A percentile compares a stretch with the other conserved stretches of the same genome.
phyloP scores from a whole-genome alignment of 352 stramenopile species.

The Phytopythium montanum region DNA sequence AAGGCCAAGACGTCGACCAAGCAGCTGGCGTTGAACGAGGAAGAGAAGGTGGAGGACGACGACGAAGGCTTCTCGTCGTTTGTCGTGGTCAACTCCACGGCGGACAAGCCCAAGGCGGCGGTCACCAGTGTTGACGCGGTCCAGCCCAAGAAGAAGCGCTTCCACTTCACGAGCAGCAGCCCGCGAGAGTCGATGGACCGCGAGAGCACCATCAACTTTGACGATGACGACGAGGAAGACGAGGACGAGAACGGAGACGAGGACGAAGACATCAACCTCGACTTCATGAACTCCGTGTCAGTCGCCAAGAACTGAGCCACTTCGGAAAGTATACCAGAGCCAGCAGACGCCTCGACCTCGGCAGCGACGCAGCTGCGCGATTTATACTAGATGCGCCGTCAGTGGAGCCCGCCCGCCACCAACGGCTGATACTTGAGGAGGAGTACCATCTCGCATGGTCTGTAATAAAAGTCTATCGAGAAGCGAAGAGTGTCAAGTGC shows the following conservation, averaged over 20 bases:
- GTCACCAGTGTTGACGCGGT: conserved; percentile 2
- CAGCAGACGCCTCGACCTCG: background rate
- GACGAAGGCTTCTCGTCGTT: conserved; percentile 29
- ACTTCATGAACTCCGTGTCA: conserved; percentile 62
- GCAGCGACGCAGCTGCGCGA: background rate
- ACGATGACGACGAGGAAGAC: conserved; percentile 27
- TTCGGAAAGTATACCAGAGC: no score
- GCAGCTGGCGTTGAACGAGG: conserved; percentile 14
- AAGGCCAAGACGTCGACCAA: background rate
- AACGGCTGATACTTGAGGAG: background rate
- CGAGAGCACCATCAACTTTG: conserved; percentile 32
- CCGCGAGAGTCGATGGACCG: conserved; percentile 22
- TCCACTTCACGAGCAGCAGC: conserved; percentile 36
- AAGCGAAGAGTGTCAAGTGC: background rate
- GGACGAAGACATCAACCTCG: conserved; percentile 73
- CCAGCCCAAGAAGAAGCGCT: conserved; percentile 25
- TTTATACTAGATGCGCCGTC: background rate
- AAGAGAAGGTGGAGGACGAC: conserved; percentile 20
- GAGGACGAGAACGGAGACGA: conserved; percentile 46
- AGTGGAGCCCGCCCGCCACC: background rate
- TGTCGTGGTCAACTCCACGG: conserved; percentile 19
- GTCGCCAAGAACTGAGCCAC: conserved; percentile 15
- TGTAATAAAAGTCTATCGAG: conserved; percentile 3
- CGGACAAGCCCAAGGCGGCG: conserved; percentile 17
- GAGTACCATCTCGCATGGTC: background rate